Evolutionary conservation across 1,284 basidiomycete species (phyloP).

Genomic region (Marasmius fiardii): DNA sequence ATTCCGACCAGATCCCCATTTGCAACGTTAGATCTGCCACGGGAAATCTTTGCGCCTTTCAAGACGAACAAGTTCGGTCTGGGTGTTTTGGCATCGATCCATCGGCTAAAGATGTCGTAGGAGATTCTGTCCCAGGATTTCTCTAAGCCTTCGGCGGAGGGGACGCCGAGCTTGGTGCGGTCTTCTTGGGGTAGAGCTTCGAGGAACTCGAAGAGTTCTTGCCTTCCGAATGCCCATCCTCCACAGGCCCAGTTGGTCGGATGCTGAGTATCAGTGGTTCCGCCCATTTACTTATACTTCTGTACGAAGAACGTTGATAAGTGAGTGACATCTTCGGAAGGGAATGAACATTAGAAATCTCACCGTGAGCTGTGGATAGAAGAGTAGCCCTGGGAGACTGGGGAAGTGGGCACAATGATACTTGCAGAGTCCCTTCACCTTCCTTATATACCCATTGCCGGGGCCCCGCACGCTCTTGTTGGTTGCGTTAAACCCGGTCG

Average conservation of each 20-base stretch:
- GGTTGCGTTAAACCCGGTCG: too few species aligned
- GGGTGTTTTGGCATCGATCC: not conserved
- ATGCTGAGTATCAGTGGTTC: not conserved
- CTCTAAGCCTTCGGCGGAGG: not conserved
- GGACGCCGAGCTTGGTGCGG: not conserved
- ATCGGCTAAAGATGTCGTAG: not conserved
- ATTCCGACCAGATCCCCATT: not conserved
- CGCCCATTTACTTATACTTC: not conserved
- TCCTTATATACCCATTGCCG: too few species aligned
- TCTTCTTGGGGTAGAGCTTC: not conserved
- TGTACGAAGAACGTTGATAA: too few species aligned
- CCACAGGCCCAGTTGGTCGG: not conserved
- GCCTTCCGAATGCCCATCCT: not conserved
- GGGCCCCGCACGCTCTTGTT: too few species aligned
- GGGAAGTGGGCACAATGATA: too few species aligned
- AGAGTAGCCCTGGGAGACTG: too few species aligned
- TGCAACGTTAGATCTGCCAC: not conserved
- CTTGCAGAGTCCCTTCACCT: too few species aligned
- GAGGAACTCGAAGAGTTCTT: not conserved
- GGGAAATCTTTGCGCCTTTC: not conserved
- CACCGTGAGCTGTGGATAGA: too few species aligned
- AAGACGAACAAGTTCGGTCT: not conserved
- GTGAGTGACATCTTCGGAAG: too few species aligned
- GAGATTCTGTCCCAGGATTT: not conserved
- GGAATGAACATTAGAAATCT: too few species aligned